phyloP scores from a whole-genome alignment of 1,139 yeast genomes.

The Hyphopichia fennica region DNA sequence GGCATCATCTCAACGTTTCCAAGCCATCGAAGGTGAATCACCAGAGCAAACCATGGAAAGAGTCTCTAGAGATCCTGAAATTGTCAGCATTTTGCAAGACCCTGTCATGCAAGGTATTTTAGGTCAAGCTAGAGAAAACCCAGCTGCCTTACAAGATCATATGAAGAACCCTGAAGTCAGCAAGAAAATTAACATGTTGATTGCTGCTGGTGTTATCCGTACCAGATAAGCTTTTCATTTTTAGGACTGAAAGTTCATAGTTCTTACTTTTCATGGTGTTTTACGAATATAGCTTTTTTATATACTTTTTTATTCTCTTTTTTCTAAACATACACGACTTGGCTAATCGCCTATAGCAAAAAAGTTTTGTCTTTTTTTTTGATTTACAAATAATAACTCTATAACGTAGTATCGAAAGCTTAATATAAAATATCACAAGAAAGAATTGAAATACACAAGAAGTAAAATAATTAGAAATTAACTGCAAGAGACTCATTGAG shows the following conservation, averaged over 20 bases:
- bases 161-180: constrained; percentile 95
- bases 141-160: constrained; percentile 96
- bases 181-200: constrained; percentile 83
- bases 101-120: constrained; percentile 97
- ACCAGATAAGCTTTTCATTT: constrained; percentile 55
- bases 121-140: constrained; percentile 91
- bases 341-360: too few species aligned
- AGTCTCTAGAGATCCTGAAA: constrained; percentile 90
- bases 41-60: constrained; percentile 94
- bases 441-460: too few species aligned
- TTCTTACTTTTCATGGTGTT: background rate
- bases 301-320: too few species aligned
- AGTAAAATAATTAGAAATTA: too few species aligned
- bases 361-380: too few species aligned
- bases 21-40: constrained; percentile 82
- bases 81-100: constrained; percentile 85
- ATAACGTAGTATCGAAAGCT: too few species aligned
- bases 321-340: too few species aligned
- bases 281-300: background rate
- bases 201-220: constrained; percentile 97
- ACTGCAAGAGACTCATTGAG: too few species aligned
- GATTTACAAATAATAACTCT: too few species aligned
- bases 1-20: constrained; percentile 79
- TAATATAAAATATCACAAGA: too few species aligned
- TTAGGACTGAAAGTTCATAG: background rate